Evolutionary conservation across 805 yeast species (phyloP).

Genomic region (Wickerhamomyces ciferrii): DNA sequence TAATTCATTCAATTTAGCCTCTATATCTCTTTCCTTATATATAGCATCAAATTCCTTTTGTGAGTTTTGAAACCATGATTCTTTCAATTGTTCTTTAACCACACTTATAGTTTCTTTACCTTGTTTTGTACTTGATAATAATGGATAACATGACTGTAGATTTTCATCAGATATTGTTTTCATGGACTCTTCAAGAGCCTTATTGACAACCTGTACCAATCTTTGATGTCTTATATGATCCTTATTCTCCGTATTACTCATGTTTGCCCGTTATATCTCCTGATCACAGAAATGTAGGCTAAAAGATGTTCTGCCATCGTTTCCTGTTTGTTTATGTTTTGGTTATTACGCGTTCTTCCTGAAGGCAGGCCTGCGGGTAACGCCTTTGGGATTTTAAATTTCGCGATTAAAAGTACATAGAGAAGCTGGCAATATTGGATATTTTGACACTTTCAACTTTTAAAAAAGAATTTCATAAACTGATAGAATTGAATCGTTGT

Average conservation of each 20-base stretch:
- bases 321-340: slow-evolving; percentile 5
- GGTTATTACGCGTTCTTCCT: background rate
- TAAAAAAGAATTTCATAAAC: too few species aligned
- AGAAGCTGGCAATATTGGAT: background rate
- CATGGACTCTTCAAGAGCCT: slow-evolving; percentile 49
- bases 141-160: slow-evolving; percentile 46
- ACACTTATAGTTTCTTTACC: slow-evolving; percentile 37
- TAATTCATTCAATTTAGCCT: slow-evolving; percentile 34
- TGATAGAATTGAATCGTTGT: background rate
- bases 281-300: too few species aligned
- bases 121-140: slow-evolving; percentile 32
- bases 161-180: slow-evolving; percentile 43
- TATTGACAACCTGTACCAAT: slow-evolving; percentile 38
- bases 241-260: slow-evolving; percentile 2
- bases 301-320: background rate
- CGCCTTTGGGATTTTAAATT: too few species aligned
- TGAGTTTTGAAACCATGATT: slow-evolving; percentile 39
- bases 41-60: slow-evolving; percentile 45
- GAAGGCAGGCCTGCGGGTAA: too few species aligned
- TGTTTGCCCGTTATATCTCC: slow-evolving; percentile 4
- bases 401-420: background rate
- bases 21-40: slow-evolving; percentile 38
- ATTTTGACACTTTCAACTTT: background rate
- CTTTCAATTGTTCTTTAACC: slow-evolving; percentile 41
- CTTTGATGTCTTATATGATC: slow-evolving; percentile 37